Conservation (phyloP, 2,329 filamentous ascomycete species). For the Didymellaceae sp. region DNA sequence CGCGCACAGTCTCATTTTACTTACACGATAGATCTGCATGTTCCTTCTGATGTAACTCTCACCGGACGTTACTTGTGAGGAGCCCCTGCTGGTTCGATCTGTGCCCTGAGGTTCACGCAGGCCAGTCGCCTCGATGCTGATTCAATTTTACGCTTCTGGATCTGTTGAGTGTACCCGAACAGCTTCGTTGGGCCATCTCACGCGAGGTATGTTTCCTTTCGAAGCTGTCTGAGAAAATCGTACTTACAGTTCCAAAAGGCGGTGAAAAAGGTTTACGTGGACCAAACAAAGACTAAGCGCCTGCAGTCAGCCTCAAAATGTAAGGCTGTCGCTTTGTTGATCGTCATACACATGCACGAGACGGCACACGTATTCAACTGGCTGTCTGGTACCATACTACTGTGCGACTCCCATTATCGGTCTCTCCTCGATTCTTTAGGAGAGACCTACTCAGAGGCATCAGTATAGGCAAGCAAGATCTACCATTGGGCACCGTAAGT, state of each 20-base stretch:
- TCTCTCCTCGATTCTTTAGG: background rate
- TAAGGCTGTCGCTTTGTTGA: slow-evolving; percentile 1
- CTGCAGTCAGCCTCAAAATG: slow-evolving; percentile 16
- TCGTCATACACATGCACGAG: slow-evolving; percentile 8
- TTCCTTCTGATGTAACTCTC: background rate
- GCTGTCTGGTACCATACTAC: background rate
- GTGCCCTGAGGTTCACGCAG: too few species aligned
- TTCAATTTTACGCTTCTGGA: background rate
- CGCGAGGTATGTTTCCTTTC: background rate
- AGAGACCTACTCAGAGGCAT: background rate
- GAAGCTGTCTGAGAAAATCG: background rate
- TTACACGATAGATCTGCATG: background rate
- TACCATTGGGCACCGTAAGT: too few species aligned
- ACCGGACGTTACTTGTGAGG: background rate
- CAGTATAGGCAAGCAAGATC: too few species aligned
- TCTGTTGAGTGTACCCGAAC: background rate
- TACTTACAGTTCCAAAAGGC: slow-evolving; percentile 3
- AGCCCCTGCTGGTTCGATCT: background rate
- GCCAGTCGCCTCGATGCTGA: background rate
- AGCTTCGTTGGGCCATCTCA: background rate
- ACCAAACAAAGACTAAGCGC: slow-evolving; percentile 9
- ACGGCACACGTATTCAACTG: background rate
- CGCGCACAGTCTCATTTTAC: background rate
- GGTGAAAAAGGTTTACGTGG: slow-evolving; percentile 19
- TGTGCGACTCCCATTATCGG: background rate